Evolutionary conservation across 1,284 basidiomycete genomes (phyloP), one percentile per base, ranked within the genome.

Genomic region (Cryptococcus sp.): DNA sequence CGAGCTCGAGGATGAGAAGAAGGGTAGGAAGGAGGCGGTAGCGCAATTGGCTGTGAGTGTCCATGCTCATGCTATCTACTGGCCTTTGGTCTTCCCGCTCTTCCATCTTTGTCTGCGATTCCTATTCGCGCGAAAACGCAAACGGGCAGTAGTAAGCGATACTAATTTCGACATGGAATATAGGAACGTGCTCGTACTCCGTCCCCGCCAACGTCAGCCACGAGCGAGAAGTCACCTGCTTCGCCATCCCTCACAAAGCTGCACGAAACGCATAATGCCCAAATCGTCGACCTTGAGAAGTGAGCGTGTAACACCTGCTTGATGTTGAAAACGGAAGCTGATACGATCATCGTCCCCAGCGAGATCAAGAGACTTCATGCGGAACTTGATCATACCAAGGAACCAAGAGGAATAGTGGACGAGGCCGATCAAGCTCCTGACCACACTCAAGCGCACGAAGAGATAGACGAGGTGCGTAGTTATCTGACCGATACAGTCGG

Each of bases 201-300:
- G n/a, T 59, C 25, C 25, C 25, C 25, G 25, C 25, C 66, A 3
- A 54, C 51, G 0, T 63, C 63, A 0, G 59, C 61, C 38, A 55
- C 52, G 16, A 5, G 22, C 42, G 42, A 45, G 13, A 35, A 39
- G n/a, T 22, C 43, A 20, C 51, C 57, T n/a, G 46, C 43, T 20
- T 56, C 62, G 17, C 59, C 59, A 10, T 48, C 58, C 40, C 49
- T 68, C 35, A 62, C 62, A 13, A 66, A 67, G 41, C 49, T 69
- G 25, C 69, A 69, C 57, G 64, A 67, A 54, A 65, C 67, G 23
- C 67, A 71, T 51, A 71, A 71, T 53, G 66, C 67, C 45, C 69
- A 71, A 55, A 62, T 69, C 15, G 59, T 60, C 11, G 64, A 69
- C 19, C 58, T 69, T 5, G 67, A 71, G 23, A 63, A 56, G 68